These are phyloP conservation scores for Acanthamoeba quina DNA, from an alignment of 208 protist species.

Conservation along the genomic window DNA sequence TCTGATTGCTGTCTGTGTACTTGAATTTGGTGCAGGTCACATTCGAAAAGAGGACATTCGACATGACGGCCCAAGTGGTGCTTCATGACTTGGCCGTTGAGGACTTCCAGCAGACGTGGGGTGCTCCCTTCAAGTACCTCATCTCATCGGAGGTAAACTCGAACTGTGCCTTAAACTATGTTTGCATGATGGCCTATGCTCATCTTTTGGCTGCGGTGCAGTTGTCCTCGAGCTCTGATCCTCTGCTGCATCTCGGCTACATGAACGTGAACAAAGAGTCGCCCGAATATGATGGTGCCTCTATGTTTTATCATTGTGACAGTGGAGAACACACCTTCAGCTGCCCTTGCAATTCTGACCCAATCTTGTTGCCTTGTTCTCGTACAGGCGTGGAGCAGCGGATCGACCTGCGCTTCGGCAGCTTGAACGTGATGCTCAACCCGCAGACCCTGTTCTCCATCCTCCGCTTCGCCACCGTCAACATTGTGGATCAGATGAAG, in stretches of 20 bases:
- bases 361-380: background rate
- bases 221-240: background rate
- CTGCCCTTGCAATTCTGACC: background rate
- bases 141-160: slow-evolving; percentile 4
- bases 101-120: slow-evolving; percentile 60
- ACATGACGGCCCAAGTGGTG: slow-evolving; percentile 54
- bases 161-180: background rate
- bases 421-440: slow-evolving; percentile 58
- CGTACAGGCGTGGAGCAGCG: background rate
- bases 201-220: background rate
- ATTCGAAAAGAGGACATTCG: slow-evolving; percentile 56
- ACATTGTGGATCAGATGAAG: slow-evolving; percentile 68
- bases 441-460: slow-evolving; percentile 54
- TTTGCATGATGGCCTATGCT: no score
- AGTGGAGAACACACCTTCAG: background rate
- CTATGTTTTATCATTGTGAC: background rate
- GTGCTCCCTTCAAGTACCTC: slow-evolving; percentile 48
- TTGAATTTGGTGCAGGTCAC: background rate
- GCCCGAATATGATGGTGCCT: slow-evolving; percentile 34
- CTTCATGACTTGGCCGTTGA: slow-evolving; percentile 5
- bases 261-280: slow-evolving; percentile 32
- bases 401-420: slow-evolving; percentile 52
- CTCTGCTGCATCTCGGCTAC: slow-evolving; percentile 56
- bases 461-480: slow-evolving; percentile 30
- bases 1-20: background rate